Base-by-base conservation (phyloP, 2,329 filamentous ascomycete species). In the Tolypocladium endophyticum region DNA sequence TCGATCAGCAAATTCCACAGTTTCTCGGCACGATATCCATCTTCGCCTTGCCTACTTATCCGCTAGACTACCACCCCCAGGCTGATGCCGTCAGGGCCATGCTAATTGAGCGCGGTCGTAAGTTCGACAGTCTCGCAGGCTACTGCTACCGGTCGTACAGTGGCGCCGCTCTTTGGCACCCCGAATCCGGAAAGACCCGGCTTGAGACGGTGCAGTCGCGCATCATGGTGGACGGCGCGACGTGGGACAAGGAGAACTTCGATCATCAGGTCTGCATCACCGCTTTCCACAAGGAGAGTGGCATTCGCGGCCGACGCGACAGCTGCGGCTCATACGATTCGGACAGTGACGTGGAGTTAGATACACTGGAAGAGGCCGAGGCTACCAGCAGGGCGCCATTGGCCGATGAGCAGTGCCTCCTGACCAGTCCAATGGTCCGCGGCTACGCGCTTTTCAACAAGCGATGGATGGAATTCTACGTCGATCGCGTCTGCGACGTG, bases 391-490 rank as follows among this genome's bases (percentile, higher is more conserved):
- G 73, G 11, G 60, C 64, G 33, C 63, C 65, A 2, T 65, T 78
- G 33, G 70, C 68, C 0, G 71, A 77, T 28, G 70, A 75, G 12
- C 70, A 79, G 58, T 70, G 73, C 1, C 66, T 80, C 11, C 66
- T 79, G 56, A 71, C 76, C 1, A 72, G 70, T 1, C 69, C 75
- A 25, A 68, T 73, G 18, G 66, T 80, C 3, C 74, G 77, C 16
- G 81, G 81, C 0, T 84, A 82, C 63, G 72, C 74, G 0, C 72
- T 81, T 45, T 77, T 76, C 65, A 73, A 73, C 58, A 78, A 78
- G 67, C 72, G 73, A 59, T 81, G 76, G 77, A 73, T 78, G 61
- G 77, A 79, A 59, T 80, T 81, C 62, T 79, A 73, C 62, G 70
- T 82, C 55, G 77, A 80, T 53, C 66, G 74, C 14, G 70, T 81